Conservation (phyloP, 495 filamentous ascomycete genomes). For the Penicillium tannophilum region DNA sequence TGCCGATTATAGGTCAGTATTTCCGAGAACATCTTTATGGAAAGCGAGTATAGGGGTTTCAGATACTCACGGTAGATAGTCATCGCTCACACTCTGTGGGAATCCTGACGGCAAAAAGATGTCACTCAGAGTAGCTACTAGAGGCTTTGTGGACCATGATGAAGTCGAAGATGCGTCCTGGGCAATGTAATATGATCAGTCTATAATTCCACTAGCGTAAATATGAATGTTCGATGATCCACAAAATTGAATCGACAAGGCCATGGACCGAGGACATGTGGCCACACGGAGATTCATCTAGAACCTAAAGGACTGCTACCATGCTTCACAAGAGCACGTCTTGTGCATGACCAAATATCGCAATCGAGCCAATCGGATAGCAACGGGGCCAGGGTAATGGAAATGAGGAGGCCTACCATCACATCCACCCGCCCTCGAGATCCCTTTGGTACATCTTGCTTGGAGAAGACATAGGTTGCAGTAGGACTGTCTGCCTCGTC, state of each 20-base stretch:
- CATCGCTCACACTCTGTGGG: conserved; percentile 84
- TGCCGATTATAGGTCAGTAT: conserved; percentile 29
- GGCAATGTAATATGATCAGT: not conserved
- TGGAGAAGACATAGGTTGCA: conserved; percentile 43
- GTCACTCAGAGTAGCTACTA: conserved; percentile 34
- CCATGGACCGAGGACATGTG: too few species aligned
- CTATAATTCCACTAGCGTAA: not conserved
- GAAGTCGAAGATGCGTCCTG: conserved; percentile 19
- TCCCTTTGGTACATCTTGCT: conserved; percentile 12
- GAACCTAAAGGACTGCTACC: too few species aligned
- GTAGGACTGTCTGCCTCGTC: conserved; percentile 40
- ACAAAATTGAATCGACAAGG: too few species aligned
- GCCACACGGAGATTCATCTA: too few species aligned
- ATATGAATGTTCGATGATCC: not conserved
- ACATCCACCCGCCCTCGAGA: conserved; percentile 34
- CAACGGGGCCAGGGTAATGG: not conserved
- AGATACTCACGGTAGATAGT: conserved; percentile 75
- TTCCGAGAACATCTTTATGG: not conserved
- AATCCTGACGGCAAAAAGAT: conserved; percentile 92
- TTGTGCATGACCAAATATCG: not conserved
- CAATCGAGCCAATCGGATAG: not conserved
- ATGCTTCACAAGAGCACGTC: too few species aligned
- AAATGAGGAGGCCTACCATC: conserved; percentile 29
- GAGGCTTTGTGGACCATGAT: conserved; percentile 35
- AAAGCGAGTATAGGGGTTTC: not conserved